Conservation (phyloP, 257 asterid species). For the Solanum stenotomum region DNA sequence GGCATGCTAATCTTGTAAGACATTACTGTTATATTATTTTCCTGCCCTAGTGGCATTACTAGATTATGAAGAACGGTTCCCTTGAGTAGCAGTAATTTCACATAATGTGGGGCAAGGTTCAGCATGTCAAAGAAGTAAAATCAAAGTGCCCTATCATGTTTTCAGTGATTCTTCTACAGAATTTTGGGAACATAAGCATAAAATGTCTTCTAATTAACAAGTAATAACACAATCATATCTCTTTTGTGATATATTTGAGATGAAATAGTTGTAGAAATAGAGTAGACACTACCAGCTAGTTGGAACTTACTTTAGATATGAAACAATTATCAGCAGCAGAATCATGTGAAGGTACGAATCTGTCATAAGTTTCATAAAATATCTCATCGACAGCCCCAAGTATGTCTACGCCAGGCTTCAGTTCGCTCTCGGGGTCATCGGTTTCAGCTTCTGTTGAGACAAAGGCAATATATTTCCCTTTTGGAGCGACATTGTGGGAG, state of each 20-base stretch:
- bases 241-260: not conserved
- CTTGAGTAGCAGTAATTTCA: not conserved
- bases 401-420: slow-evolving; percentile 88
- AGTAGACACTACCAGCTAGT: not conserved
- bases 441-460: slow-evolving; percentile 88
- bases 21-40: not conserved
- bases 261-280: not conserved
- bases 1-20: not conserved
- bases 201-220: not conserved
- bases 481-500: slow-evolving; percentile 88
- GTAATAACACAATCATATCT: not conserved
- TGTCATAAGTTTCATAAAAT: slow-evolving; percentile 76
- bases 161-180: not conserved
- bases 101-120: not conserved
- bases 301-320: slow-evolving; percentile 49
- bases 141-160: not conserved
- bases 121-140: not conserved
- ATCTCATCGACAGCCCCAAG: slow-evolving; percentile 92
- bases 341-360: slow-evolving; percentile 55
- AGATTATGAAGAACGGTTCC: not conserved
- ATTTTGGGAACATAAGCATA: not conserved
- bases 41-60: not conserved
- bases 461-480: slow-evolving; percentile 81
- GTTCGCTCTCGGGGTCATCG: slow-evolving; percentile 73
- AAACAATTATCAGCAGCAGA: slow-evolving; percentile 53